Evolutionary conservation across 2,329 filamentous ascomycete genomes (phyloP), one percentile per base, ranked within the genome.

Genomic region (Herpotrichia juniperi): DNA sequence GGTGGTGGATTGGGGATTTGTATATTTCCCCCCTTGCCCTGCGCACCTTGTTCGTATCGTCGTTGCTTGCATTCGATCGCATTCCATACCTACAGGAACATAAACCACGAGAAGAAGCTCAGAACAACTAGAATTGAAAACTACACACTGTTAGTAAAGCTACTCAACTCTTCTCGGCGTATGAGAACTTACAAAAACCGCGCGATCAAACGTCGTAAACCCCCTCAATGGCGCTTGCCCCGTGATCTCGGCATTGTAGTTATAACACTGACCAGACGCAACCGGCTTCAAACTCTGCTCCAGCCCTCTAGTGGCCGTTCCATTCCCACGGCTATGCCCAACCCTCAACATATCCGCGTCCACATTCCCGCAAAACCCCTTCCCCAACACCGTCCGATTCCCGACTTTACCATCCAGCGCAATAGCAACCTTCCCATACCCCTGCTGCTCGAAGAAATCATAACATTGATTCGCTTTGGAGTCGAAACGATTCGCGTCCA

Each of bases 291-390:
- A 17, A 8, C 10, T 42, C 22, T 3, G 10, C n/a, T 42, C 14
- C 21, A 42, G n/a, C 3, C 39, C 39, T 14, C 3, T n/a, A 31
- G 28, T n/a, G 28, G 9, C 14, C 7, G 39, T 42, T 42, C 19
- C 22, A 42, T 42, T 42, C n/a, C 21, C 21, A 25, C 19, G 9
- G 28, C n/a, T 31, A 9, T 9, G 9, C 9, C 28, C 28, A 31
- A 21, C 24, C 19, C n/a, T 45, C 28, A 39, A 34, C 24, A 53
- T 7, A 7, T 42, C 51, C 11, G 17, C 21, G 30, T 55, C 31
- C 17, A 56, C 22, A 45, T 51, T 51, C 2, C 8, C 28, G 26
- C 56, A 59, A 17, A 59, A 54, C 2, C 42, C 47, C 6, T 26
- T 31, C 3, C 56, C 56, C 3, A 52, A 32, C 2, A 46, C 21